Conservation (phyloP, 2,329 filamentous ascomycete genomes). For the Xylariaceae sp. region DNA sequence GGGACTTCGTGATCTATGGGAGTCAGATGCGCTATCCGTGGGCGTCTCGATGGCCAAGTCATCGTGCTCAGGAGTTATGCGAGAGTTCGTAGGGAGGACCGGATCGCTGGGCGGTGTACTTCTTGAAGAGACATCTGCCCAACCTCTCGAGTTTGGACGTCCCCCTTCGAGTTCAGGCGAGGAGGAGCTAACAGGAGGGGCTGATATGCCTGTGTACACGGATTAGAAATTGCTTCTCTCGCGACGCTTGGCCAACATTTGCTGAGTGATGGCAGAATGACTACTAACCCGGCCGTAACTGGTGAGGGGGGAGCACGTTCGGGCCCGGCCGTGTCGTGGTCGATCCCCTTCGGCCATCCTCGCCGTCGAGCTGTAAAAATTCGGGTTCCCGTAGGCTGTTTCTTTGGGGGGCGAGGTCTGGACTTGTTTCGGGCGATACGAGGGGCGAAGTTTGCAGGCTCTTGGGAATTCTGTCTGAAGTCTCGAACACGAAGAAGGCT, state of each 20-base stretch:
- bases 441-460: constrained; percentile 91
- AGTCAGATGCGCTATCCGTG: constrained; percentile 34
- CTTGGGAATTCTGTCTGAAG: constrained; percentile 83
- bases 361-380: constrained; percentile 57
- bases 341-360: constrained; percentile 32
- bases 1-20: constrained; percentile 67
- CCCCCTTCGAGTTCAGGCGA: constrained; percentile 45
- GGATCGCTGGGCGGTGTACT: constrained; percentile 50
- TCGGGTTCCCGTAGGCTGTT: constrained; percentile 61
- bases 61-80: constrained; percentile 27
- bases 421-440: constrained; percentile 83
- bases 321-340: constrained; percentile 41
- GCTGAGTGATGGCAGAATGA: constrained; percentile 1
- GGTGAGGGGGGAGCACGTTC: constrained; percentile 35
- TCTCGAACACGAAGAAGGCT: constrained; percentile 98
- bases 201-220: constrained; percentile 38
- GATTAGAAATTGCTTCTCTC: constrained; percentile 4
- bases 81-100: constrained; percentile 43
- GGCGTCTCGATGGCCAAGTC: constrained; percentile 34
- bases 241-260: too few species aligned
- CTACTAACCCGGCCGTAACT: constrained; percentile 15
- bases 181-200: constrained; percentile 44
- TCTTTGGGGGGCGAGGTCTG: constrained; percentile 53
- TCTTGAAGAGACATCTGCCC: constrained; percentile 37
- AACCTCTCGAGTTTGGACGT: constrained; percentile 47